Evolutionary conservation across 345 rosid genomes (phyloP).

Genomic region (thale cress (Arabidopsis thaliana)): TAIR10.1 NC_003075.7:14228501-14229000

Average conservation of each 20-base stretch:
- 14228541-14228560: too few relatives aligned
- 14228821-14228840: background rate
- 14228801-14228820: background rate
- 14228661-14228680: background rate
- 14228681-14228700: slow-evolving; percentile 48
- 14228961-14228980: slow-evolving; percentile 40
- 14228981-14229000: slow-evolving; percentile 44
- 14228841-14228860: background rate
- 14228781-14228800: slow-evolving; percentile 30
- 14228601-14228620: too few relatives aligned
- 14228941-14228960: slow-evolving; percentile 52
- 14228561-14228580: too few relatives aligned
- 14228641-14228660: background rate
- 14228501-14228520: background rate
- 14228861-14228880: background rate
- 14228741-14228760: background rate
- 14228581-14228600: background rate
- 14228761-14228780: slow-evolving; percentile 21
- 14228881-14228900: background rate
- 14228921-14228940: slow-evolving; percentile 84
- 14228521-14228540: background rate
- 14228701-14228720: slow-evolving; percentile 52
- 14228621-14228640: background rate
- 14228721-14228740: slow-evolving; percentile 26
- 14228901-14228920: slow-evolving; percentile 75